Evolutionary conservation across 2,329 filamentous ascomycete species (phyloP).

Genomic region (Neonectria magnoliae): DNA sequence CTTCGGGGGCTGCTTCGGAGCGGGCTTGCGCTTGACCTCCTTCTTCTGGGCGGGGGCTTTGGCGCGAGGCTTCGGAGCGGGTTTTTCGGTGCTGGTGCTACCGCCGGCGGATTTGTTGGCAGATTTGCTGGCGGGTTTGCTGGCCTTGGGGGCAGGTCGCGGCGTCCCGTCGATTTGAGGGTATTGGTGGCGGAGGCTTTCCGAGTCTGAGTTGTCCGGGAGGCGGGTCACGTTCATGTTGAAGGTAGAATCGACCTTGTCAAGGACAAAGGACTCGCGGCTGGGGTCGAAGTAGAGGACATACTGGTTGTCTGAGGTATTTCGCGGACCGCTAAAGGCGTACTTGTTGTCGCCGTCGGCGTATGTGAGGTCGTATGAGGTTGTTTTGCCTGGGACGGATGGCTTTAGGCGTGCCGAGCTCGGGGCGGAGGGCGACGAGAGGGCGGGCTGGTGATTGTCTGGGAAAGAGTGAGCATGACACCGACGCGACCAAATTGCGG

Average conservation of each 20-base stretch:
- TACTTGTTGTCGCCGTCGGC: conserved; percentile 66
- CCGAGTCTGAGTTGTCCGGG: conserved; percentile 71
- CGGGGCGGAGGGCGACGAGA: conserved; percentile 60
- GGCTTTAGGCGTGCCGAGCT: conserved; percentile 62
- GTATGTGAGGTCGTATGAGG: conserved; percentile 66
- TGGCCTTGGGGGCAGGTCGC: conserved; percentile 28
- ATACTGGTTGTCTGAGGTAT: conserved; percentile 66
- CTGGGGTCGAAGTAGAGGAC: conserved; percentile 80
- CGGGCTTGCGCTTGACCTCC: conserved; percentile 45
- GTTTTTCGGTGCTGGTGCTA: conserved; percentile 25
- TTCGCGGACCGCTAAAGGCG: conserved; percentile 68
- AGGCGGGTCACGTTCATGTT: conserved; percentile 85
- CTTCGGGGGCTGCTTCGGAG: conserved; percentile 50
- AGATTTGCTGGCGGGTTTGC: conserved; percentile 30
- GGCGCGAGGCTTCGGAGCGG: conserved; percentile 38
- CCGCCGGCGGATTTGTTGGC: conserved; percentile 14
- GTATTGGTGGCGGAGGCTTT: conserved; percentile 72
- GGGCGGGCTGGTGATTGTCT: conserved; percentile 72
- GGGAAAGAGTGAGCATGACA: conserved; percentile 18
- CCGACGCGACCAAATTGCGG: not conserved
- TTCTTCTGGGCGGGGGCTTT: conserved; percentile 42
- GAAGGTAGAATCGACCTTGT: conserved; percentile 83
- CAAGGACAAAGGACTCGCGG: conserved; percentile 81
- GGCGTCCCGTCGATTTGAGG: conserved; percentile 65
- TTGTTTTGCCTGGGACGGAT: conserved; percentile 57